phyloP scores from a whole-genome alignment of 2,329 filamentous ascomycete genomes.

The Colletotrichum eleusines region DNA sequence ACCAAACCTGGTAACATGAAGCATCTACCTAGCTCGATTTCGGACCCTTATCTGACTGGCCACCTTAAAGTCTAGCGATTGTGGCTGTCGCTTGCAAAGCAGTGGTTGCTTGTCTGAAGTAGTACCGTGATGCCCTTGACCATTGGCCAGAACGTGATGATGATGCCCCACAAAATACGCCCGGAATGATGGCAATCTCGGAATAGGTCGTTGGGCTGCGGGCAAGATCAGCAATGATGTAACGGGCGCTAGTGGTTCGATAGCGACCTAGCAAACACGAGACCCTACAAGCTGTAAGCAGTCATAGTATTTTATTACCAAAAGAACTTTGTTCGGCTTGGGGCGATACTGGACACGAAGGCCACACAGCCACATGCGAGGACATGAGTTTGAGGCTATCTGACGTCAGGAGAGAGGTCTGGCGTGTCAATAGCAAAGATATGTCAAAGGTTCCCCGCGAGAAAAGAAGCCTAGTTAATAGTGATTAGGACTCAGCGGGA shows the following conservation, averaged over 20 bases:
- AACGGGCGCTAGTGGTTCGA: neutral
- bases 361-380: neutral
- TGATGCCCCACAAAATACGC: neutral
- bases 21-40: neutral
- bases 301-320: neutral
- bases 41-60: neutral
- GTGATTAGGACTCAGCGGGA: too few species aligned
- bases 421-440: too few species aligned
- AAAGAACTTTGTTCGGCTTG: neutral
- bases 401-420: neutral
- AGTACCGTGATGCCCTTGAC: neutral
- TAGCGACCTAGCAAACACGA: neutral
- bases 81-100: neutral
- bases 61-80: neutral
- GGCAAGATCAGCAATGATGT: neutral
- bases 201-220: too few species aligned
- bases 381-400: neutral
- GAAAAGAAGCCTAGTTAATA: neutral
- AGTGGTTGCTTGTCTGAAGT: neutral
- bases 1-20: too few species aligned
- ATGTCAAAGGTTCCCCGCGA: neutral
- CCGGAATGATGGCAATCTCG: neutral
- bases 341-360: neutral
- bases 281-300: neutral
- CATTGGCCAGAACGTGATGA: neutral